A percentile compares a stretch with the other conserved stretches of the same genome.
These are phyloP conservation scores for Beauveria caledonica DNA, from an alignment of 2,329 filamentous ascomycete genomes.

Conservation along the genomic window DNA sequence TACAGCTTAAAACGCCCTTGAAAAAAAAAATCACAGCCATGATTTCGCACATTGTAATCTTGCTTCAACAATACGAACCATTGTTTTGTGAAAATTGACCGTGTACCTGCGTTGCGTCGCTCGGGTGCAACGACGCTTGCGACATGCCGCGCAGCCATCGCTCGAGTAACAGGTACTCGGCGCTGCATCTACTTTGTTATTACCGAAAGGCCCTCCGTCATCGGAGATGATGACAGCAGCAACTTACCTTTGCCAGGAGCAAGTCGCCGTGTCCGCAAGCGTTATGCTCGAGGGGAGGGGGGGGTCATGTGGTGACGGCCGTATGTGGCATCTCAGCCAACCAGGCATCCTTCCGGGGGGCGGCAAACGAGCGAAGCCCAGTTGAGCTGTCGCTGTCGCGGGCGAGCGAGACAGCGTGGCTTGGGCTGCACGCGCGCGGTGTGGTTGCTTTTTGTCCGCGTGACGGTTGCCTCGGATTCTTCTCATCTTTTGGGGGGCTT, in stretches of 20 bases:
- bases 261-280: too few relatives aligned
- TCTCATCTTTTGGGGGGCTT: neutral
- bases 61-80: too few relatives aligned
- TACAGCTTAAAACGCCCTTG: too few relatives aligned
- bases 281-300: neutral
- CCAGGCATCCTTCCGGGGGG: neutral
- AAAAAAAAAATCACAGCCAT: too few relatives aligned
- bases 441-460: neutral
- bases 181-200: too few relatives aligned
- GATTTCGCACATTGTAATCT: too few relatives aligned
- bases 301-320: constrained; percentile 2
- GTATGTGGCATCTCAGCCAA: constrained; percentile 5
- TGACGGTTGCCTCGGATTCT: neutral
- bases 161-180: too few relatives aligned
- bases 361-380: neutral
- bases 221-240: neutral
- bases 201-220: neutral
- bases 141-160: too few relatives aligned
- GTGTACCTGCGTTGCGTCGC: too few relatives aligned
- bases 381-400: too few relatives aligned
- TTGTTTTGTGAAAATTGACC: too few relatives aligned
- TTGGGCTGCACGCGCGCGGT: neutral
- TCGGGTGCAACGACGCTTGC: too few relatives aligned
- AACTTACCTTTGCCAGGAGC: neutral
- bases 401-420: neutral